Percentiles rank a stretch among this genome's conserved stretches.
phyloP scores from a whole-genome alignment of 352 stramenopile species.

The Globisporangium splendens region DNA sequence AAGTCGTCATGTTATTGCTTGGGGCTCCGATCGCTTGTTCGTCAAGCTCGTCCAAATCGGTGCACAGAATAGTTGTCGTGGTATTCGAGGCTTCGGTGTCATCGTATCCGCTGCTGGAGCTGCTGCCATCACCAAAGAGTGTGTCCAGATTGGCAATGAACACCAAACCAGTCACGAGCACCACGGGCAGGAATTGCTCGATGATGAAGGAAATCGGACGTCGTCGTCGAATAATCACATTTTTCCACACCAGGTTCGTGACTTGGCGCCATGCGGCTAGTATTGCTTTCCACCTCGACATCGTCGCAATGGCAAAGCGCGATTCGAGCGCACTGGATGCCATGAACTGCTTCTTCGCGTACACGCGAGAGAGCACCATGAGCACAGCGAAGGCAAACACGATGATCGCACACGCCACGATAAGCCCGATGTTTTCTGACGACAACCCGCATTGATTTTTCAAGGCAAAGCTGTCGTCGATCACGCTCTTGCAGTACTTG shows the following conservation, averaged over 20 bases:
- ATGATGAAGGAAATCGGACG: slow-evolving; percentile 51
- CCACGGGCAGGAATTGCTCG: slow-evolving; percentile 52
- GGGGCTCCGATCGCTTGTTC: slow-evolving; percentile 29
- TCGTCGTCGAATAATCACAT: slow-evolving; percentile 42
- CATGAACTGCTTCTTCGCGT: slow-evolving; percentile 17
- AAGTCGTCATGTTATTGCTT: slow-evolving; percentile 36
- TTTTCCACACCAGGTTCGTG: slow-evolving; percentile 74
- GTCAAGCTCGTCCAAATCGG: slow-evolving; percentile 19
- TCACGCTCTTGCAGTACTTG: slow-evolving; percentile 32
- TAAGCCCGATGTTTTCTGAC: slow-evolving; percentile 25
- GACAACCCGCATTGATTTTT: slow-evolving; percentile 37
- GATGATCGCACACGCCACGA: slow-evolving; percentile 17
- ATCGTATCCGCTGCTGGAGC: slow-evolving; percentile 5
- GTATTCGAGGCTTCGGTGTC: slow-evolving; percentile 18
- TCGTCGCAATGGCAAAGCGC: slow-evolving; percentile 18
- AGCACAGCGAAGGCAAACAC: slow-evolving; percentile 20
- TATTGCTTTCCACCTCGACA: slow-evolving; percentile 24
- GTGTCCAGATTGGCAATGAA: slow-evolving; percentile 62
- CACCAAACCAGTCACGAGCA: slow-evolving; percentile 46
- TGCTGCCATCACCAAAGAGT: slow-evolving; percentile 29
- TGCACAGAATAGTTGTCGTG: slow-evolving; percentile 13
- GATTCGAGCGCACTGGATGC: slow-evolving; percentile 18
- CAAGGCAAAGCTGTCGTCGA: slow-evolving; percentile 34
- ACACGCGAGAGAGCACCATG: slow-evolving; percentile 10
- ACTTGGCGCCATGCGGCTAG: slow-evolving; percentile 43